Conservation (phyloP, 2,329 filamentous ascomycete species). For the Hymenoscyphus salicellus region DNA sequence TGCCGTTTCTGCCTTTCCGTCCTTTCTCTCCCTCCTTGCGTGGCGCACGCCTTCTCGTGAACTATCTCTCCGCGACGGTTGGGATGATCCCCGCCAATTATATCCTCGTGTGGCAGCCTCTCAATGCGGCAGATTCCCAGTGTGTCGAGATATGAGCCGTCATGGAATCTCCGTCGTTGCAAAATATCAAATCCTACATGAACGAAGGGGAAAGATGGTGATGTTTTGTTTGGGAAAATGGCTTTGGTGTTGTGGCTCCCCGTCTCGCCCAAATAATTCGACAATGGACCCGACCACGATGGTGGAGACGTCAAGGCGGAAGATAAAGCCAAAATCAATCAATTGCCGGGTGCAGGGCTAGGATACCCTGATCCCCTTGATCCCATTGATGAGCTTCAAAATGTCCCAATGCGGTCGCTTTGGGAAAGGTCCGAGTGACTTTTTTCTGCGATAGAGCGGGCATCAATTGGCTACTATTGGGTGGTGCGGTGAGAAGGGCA, state of each 20-base stretch:
- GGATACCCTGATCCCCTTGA: not conserved
- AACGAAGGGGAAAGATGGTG: not conserved
- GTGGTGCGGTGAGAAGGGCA: not conserved
- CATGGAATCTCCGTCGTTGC: not conserved
- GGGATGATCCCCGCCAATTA: not conserved
- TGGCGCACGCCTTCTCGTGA: not conserved
- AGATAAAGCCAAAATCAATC: not conserved
- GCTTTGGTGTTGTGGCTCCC: not conserved
- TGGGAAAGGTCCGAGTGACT: not conserved
- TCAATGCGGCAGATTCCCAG: not conserved
- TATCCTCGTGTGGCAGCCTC: not conserved
- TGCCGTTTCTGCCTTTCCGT: not conserved
- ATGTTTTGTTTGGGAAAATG: not conserved
- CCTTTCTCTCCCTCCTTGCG: not conserved
- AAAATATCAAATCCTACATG: not conserved
- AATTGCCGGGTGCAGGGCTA: not conserved
- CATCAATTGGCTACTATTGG: not conserved
- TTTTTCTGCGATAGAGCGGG: not conserved
- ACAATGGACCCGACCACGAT: not conserved
- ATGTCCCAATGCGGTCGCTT: not conserved
- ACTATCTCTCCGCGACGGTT: not conserved
- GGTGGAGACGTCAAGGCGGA: slow-evolving; percentile 1
- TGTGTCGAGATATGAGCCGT: not conserved
- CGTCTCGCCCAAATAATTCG: not conserved
- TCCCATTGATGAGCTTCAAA: not conserved